Base-by-base conservation (phyloP, 139 green algal genomes). In the Chlorella sp. region DNA sequence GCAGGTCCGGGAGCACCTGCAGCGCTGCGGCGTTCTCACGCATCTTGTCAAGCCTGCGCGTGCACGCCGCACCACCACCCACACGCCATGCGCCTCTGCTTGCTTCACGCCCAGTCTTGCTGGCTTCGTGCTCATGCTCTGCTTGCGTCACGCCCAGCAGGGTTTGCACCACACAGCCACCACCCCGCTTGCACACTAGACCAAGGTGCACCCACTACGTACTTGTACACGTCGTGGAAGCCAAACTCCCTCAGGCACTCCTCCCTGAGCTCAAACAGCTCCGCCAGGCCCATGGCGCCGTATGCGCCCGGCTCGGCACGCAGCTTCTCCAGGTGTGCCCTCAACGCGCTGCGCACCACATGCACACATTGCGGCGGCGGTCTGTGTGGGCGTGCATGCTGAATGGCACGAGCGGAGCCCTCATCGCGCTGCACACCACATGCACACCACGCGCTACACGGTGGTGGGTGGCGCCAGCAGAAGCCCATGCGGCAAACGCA, bases 181-280 rank as follows among this genome's bases (percentile, higher is more conserved):
- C n/a, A n/a, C n/a, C n/a, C n/a, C n/a, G n/a, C n/a, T n/a, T n/a
- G n/a, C n/a, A n/a, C n/a, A n/a, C n/a, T n/a, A n/a, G n/a, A n/a
- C n/a, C n/a, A n/a, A n/a, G n/a, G n/a, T 36, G 62, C 3, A 22
- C 62, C 35, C 27, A 31, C 2, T 70, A 76, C 77, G 22, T 64
- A 85, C 80, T 81, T 84, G 86, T 99, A 99, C 6, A 95, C 91
- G 68, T 99, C 95, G 1, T 73, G 77, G 83, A 99, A 99, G 3
- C 88, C 85, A 82, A 97, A 98, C 79, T 98, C 95, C 1, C 95
- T 79, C 70, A 99, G 83, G 82, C 93, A 98, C 80, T 99, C 92
- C 78, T 99, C 95, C 0, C 95, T 77, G 88, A 98, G 90, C 78
- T 97, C 93, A 81, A 99, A 92, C 73, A 99, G 77, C 60, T 96